Conservation (phyloP, 2,329 filamentous ascomycete genomes). For the Claviceps capensis region DNA sequence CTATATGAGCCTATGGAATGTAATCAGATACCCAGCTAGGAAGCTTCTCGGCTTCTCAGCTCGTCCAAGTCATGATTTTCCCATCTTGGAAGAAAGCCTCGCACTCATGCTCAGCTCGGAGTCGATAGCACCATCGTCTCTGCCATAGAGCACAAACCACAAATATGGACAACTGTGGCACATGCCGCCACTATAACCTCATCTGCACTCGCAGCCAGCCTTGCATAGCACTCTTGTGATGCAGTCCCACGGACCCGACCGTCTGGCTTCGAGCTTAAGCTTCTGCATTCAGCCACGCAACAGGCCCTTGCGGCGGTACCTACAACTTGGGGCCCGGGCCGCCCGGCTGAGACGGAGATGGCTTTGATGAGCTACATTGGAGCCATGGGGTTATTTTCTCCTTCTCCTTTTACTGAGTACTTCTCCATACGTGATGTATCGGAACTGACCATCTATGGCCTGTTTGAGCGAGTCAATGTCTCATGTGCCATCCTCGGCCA, state of each 20-base stretch:
- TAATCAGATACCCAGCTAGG: background rate
- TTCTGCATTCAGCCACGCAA: slow-evolving; percentile 2
- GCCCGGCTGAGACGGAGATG: background rate
- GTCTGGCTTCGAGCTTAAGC: background rate
- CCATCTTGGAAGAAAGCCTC: background rate
- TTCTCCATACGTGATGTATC: background rate
- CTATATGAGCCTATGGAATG: background rate
- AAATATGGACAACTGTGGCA: background rate
- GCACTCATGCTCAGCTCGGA: background rate
- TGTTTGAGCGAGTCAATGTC: slow-evolving; percentile 1
- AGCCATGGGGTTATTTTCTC: background rate
- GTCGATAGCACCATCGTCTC: background rate
- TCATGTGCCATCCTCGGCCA: slow-evolving; percentile 1
- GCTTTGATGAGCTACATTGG: background rate
- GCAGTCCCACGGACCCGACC: slow-evolving; percentile 1
- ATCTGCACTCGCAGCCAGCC: background rate
- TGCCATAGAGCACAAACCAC: background rate
- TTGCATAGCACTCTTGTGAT: background rate
- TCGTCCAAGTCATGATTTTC: too few species aligned
- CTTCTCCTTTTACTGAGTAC: background rate
- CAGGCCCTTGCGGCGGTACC: background rate
- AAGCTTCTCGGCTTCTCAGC: background rate
- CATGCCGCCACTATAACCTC: background rate
- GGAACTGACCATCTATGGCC: background rate
- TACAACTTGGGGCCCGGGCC: background rate